phyloP scores from a whole-genome alignment of 192 early-diverging fungal species.

The Paraglomus brasilianum region DNA sequence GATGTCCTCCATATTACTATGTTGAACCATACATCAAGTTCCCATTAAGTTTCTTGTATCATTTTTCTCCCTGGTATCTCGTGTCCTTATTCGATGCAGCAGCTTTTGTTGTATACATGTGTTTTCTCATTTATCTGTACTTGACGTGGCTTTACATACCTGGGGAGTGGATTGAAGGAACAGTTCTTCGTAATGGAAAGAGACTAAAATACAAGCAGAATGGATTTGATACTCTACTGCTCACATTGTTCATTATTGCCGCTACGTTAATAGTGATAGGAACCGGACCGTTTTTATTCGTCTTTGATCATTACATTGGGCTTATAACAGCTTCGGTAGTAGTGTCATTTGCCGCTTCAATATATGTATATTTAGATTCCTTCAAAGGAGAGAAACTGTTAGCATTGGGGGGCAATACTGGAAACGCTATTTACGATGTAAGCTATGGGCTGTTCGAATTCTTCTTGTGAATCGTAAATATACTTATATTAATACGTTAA shows the following conservation, averaged over 20 bases:
- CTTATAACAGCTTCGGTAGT: constrained; percentile 69
- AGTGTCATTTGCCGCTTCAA: constrained; percentile 61
- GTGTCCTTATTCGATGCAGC: constrained; percentile 43
- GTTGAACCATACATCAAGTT: constrained; percentile 5
- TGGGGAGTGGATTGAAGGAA: constrained; percentile 62
- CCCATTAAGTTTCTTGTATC: constrained; percentile 31
- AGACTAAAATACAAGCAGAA: constrained; percentile 84
- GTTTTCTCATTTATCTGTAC: constrained; percentile 73
- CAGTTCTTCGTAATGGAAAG: constrained; percentile 66
- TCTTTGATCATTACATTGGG: constrained; percentile 76
- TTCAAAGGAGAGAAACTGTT: constrained; percentile 67
- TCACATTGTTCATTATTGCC: constrained; percentile 47
- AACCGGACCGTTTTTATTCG: constrained; percentile 66
- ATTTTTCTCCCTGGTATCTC: constrained; percentile 32
- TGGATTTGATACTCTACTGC: constrained; percentile 60
- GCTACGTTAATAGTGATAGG: constrained; percentile 53
- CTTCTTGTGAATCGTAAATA: too few species aligned
- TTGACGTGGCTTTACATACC: constrained; percentile 68
- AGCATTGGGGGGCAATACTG: constrained; percentile 88
- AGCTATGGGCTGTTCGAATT: not conserved
- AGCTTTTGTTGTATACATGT: constrained; percentile 55
- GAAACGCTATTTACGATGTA: constrained; percentile 84
- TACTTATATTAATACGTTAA: too few species aligned
- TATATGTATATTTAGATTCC: constrained; percentile 73
- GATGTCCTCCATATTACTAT: constrained; percentile 53